A percentile compares a stretch with the other conserved stretches of the same genome.
These are phyloP conservation scores for Colletotrichum viniferum DNA, from an alignment of 2,329 filamentous ascomycete species.

Conservation along the genomic window DNA sequence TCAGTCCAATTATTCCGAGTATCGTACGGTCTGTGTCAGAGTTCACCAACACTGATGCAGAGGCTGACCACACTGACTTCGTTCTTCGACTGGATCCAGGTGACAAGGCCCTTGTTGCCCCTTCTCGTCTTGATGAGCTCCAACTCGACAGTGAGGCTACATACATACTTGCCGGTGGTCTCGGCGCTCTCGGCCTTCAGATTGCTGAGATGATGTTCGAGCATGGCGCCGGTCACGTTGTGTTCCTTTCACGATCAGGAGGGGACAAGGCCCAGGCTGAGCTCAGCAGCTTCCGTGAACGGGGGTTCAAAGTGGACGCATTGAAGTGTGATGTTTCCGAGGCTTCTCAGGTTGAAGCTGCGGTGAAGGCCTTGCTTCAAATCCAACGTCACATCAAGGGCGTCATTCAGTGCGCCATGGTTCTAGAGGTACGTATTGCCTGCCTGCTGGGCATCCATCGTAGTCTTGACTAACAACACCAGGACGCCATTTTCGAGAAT, in stretches of 20 bases:
- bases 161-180: constrained; percentile 17
- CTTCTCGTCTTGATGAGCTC: constrained; percentile 19
- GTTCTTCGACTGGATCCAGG: neutral
- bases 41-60: constrained; percentile 16
- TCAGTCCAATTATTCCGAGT: neutral
- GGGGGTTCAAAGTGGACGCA: neutral
- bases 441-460: accelerated
- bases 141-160: neutral
- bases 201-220: constrained; percentile 27
- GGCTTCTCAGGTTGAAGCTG: neutral
- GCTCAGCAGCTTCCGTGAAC: neutral
- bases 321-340: neutral
- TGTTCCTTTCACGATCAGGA: constrained; percentile 31
- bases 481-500: constrained; percentile 33
- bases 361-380: neutral
- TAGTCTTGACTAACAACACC: neutral
- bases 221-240: constrained; percentile 29
- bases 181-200: constrained; percentile 29
- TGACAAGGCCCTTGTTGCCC: neutral
- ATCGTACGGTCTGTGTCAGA: constrained; percentile 16
- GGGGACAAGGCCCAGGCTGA: neutral
- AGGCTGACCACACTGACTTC: constrained; percentile 36
- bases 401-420: constrained; percentile 51
- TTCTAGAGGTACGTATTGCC: constrained; percentile 30
- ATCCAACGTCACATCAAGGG: constrained; percentile 37